Evolutionary conservation across 768 basidiomycete species (phyloP).

Genomic region (Hysterangium stoloniferum): DNA sequence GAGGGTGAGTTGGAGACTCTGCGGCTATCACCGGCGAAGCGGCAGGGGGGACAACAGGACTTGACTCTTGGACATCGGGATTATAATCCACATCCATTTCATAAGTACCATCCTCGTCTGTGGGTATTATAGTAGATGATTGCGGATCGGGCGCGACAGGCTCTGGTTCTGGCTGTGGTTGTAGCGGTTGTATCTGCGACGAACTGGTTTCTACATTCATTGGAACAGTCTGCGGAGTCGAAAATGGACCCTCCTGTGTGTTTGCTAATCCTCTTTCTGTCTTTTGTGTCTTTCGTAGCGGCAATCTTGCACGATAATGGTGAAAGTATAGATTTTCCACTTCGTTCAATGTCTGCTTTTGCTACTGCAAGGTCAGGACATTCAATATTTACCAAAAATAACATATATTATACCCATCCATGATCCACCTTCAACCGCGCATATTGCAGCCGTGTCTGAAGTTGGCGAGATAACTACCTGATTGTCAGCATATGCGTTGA

Average conservation of each 20-base stretch:
- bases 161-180: not conserved
- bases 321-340: conserved; percentile 80
- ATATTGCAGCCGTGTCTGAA: conserved; percentile 69
- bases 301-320: conserved; percentile 44
- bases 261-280: conserved; percentile 10
- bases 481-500: not conserved
- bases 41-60: no score
- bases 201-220: conserved; percentile 13
- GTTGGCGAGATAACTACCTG: conserved; percentile 57
- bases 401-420: conserved; percentile 56
- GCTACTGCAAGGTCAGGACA: conserved; percentile 31
- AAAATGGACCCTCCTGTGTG: not conserved
- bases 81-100: no score
- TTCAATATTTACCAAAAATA: not conserved
- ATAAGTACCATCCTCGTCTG: no score
- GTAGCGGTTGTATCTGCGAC: not conserved
- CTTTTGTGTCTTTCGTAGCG: conserved; percentile 19
- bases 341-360: conserved; percentile 72
- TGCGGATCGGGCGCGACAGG: not conserved
- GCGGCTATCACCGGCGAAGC: no score
- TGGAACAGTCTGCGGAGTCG: conserved; percentile 14
- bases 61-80: no score
- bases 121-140: not conserved
- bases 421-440: conserved; percentile 73
- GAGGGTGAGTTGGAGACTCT: no score